Evolutionary conservation across 2,329 filamentous ascomycete species (phyloP).

Genomic region (Exophiala dermatitidis): DNA sequence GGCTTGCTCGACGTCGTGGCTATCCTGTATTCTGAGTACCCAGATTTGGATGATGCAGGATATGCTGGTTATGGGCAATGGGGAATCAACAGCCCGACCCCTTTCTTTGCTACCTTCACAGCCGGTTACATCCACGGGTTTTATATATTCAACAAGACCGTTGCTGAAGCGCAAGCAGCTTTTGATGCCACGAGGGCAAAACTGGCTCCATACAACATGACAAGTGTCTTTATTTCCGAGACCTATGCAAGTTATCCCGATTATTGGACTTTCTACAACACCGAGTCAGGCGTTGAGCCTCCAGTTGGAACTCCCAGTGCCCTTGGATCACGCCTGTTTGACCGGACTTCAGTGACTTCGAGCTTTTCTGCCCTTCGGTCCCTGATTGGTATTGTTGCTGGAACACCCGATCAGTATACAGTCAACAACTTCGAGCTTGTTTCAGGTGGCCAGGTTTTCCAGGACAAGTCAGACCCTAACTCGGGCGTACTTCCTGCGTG

Average conservation of each 20-base stretch:
- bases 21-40: constrained; percentile 27
- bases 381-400: constrained; percentile 26
- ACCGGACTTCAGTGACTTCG: constrained; percentile 23
- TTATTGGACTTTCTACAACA: constrained; percentile 29
- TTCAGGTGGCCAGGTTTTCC: constrained; percentile 31
- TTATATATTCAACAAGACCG: constrained; percentile 26
- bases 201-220: constrained; percentile 23
- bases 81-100: constrained; percentile 24
- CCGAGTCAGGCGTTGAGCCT: constrained; percentile 28
- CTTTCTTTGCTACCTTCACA: constrained; percentile 27
- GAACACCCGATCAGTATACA: constrained; percentile 25
- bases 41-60: constrained; percentile 28
- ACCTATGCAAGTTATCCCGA: constrained; percentile 25
- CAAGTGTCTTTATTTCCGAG: constrained; percentile 28
- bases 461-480: constrained; percentile 38
- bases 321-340: constrained; percentile 29
- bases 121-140: constrained; percentile 29
- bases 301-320: constrained; percentile 23
- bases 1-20: constrained; percentile 27
- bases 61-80: constrained; percentile 31
- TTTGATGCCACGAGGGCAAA: constrained; percentile 24
- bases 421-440: constrained; percentile 36
- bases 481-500: constrained; percentile 48
- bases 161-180: constrained; percentile 16
- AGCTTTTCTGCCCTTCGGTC: constrained; percentile 22